Conservation (phyloP, 2,329 filamentous ascomycete genomes). For the Fusarium sulawesiense region DNA sequence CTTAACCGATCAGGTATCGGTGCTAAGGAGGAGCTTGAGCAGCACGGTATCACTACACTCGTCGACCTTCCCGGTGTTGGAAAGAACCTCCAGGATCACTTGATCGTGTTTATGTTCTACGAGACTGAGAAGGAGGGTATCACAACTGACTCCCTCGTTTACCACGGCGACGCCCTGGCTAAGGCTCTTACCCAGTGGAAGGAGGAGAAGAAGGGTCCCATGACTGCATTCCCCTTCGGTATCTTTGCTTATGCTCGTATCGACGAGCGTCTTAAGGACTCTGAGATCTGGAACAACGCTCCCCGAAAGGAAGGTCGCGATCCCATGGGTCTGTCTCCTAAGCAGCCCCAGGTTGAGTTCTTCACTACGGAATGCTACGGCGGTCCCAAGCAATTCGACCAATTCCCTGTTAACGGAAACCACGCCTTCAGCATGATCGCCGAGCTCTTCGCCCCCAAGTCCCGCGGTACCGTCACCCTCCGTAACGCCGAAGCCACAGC, state of each 20-base stretch:
- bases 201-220: conserved; percentile 66
- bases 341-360: conserved; percentile 71
- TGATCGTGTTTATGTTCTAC: conserved; percentile 70
- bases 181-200: conserved; percentile 67
- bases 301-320: conserved; percentile 63
- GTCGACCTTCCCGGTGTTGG: conserved; percentile 62
- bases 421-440: conserved; percentile 69
- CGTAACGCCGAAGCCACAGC: conserved; percentile 59
- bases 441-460: conserved; percentile 68
- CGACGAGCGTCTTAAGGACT: conserved; percentile 67
- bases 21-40: conserved; percentile 55
- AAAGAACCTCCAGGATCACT: conserved; percentile 63
- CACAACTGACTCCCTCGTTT: conserved; percentile 66
- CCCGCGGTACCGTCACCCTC: conserved; percentile 65
- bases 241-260: conserved; percentile 71
- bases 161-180: conserved; percentile 63
- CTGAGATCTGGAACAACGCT: conserved; percentile 65
- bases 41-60: conserved; percentile 55
- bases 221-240: conserved; percentile 72
- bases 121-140: conserved; percentile 63
- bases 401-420: conserved; percentile 64
- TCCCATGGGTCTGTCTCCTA: conserved; percentile 68
- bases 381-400: conserved; percentile 66
- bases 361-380: conserved; percentile 72
- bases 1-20: conserved; percentile 66